These are phyloP conservation scores for Aureobasidium sp. DNA, from an alignment of 2,329 filamentous ascomycete genomes.

Conservation along the genomic window DNA sequence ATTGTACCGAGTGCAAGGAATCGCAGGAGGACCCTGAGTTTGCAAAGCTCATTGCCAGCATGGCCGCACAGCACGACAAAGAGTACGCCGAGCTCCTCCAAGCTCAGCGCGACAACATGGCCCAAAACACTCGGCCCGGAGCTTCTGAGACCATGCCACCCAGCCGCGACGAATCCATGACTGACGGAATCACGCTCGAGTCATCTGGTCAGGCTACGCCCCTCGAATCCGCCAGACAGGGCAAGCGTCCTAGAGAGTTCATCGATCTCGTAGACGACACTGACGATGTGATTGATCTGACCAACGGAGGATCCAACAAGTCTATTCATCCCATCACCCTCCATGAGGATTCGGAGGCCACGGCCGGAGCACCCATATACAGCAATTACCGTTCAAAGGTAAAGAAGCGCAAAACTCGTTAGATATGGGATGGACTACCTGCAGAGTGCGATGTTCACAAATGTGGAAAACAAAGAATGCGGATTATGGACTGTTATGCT, in stretches of 20 bases:
- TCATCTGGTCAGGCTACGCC: conserved; percentile 8
- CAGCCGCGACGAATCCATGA: conserved; percentile 4
- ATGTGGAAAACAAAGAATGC: not conserved
- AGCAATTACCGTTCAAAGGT: not conserved
- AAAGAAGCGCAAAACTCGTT: conserved; percentile 11
- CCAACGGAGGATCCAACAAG: not conserved
- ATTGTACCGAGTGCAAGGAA: conserved; percentile 42
- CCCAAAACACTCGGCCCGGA: not conserved
- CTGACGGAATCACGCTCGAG: conserved; percentile 4
- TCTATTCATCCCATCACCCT: not conserved
- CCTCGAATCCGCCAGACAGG: not conserved
- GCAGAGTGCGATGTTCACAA: not conserved
- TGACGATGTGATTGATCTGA: not conserved
- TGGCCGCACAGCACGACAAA: not conserved
- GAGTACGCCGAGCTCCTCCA: not conserved
- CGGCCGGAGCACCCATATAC: not conserved
- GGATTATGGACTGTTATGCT: not conserved
- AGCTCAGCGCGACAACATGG: not conserved
- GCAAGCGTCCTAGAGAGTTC: not conserved
- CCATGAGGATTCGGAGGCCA: not conserved
- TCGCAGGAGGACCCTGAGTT: conserved; percentile 26
- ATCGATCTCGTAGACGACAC: not conserved
- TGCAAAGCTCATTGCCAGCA: not conserved
- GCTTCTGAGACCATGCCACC: not conserved
- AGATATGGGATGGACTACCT: not conserved